Conservation (phyloP, 768 basidiomycete genomes). For the Xanthoconium stramineum region DNA sequence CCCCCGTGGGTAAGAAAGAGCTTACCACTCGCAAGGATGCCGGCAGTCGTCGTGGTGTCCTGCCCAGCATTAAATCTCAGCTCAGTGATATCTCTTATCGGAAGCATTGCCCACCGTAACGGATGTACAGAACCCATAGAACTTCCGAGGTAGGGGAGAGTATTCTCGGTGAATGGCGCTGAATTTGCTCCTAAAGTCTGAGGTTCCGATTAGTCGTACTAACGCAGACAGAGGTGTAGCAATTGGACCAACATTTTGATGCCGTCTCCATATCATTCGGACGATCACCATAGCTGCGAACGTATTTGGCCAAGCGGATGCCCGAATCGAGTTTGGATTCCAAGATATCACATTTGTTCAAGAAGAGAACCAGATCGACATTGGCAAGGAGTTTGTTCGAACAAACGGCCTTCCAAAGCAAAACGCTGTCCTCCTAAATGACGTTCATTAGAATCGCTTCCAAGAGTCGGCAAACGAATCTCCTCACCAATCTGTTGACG, state of each 20-base stretch:
- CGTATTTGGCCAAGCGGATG: conserved; percentile 61
- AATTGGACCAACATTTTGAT: conserved; percentile 52
- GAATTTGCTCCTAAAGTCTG: conserved; percentile 70
- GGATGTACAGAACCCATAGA: conserved; percentile 75
- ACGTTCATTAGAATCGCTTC: neutral
- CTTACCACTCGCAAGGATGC: conserved; percentile 75
- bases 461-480: neutral
- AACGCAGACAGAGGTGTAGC: neutral
- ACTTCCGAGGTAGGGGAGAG: conserved; percentile 69
- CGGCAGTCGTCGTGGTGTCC: conserved; percentile 70
- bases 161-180: conserved; percentile 74
- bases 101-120: conserved; percentile 50
- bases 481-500: conserved; percentile 47
- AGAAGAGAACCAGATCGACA: conserved; percentile 74
- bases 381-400: conserved; percentile 66
- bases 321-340: conserved; percentile 63
- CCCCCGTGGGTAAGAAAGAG: neutral
- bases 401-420: conserved; percentile 72
- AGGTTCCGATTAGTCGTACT: neutral
- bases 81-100: neutral
- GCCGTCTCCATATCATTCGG: conserved; percentile 68
- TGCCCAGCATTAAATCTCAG: conserved; percentile 21
- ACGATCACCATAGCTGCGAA: conserved; percentile 67
- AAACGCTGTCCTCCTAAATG: conserved; percentile 68
- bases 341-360: conserved; percentile 81